phyloP scores from a whole-genome alignment of 306 rosid species.

The Medicago truncatula region DNA sequence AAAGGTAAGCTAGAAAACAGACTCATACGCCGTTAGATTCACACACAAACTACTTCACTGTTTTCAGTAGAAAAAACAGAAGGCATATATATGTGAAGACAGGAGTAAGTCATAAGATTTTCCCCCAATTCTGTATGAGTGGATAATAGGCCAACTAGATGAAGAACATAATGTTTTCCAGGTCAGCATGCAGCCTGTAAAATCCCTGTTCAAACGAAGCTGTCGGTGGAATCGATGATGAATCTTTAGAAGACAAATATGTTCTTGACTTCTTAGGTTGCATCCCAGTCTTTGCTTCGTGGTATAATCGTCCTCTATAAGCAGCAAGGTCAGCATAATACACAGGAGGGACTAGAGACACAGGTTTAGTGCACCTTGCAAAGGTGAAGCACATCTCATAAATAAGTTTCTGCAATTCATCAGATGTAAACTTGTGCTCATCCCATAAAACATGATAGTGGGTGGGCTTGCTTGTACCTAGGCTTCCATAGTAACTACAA shows the following conservation, averaged over 20 bases:
- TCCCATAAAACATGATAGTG: conserved; percentile 84
- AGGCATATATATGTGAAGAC: conserved; percentile 17
- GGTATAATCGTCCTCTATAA: conserved; percentile 76
- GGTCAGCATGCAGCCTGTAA: conserved; percentile 60
- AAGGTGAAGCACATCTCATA: conserved; percentile 76
- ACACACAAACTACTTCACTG: conserved; percentile 52
- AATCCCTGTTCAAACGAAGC: conserved; percentile 45
- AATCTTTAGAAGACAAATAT: conserved; percentile 40
- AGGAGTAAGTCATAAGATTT: conserved; percentile 14
- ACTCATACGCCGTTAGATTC: conserved; percentile 56
- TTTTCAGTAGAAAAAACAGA: conserved; percentile 28
- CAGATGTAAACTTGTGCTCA: conserved; percentile 76
- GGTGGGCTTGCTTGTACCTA: conserved; percentile 87
- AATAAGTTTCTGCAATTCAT: conserved; percentile 70
- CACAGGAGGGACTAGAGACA: conserved; percentile 79
- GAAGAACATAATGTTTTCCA: conserved; percentile 73
- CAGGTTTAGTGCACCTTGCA: conserved; percentile 89
- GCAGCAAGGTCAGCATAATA: conserved; percentile 89
- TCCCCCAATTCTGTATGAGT: background rate
- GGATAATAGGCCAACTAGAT: conserved; percentile 40
- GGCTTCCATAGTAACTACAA: conserved; percentile 73
- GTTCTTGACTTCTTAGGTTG: conserved; percentile 44
- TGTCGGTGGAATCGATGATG: conserved; percentile 41
- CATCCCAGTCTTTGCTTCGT: conserved; percentile 54
- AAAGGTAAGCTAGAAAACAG: conserved; percentile 22